Conservation (phyloP, 495 filamentous ascomycete species). For the Aspergillus diversus region DNA sequence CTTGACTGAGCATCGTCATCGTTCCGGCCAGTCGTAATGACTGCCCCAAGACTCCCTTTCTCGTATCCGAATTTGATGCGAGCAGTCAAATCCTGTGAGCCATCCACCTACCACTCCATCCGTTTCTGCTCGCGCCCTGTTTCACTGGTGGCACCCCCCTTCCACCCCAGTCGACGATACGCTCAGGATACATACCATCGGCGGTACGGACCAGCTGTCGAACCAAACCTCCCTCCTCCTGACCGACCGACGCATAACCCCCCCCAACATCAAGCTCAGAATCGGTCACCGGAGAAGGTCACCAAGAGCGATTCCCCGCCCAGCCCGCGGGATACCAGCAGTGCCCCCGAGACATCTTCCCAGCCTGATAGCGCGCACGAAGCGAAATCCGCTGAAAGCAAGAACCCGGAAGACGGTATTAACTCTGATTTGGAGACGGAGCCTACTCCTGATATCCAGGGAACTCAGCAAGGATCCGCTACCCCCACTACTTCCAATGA, state of each 20-base stretch:
- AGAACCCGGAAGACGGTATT: conserved; percentile 15
- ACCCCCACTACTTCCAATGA: conserved; percentile 28
- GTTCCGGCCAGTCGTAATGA: conserved; percentile 52
- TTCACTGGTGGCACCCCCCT: conserved; percentile 29
- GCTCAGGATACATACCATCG: conserved; percentile 49
- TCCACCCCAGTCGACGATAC: conserved; percentile 45
- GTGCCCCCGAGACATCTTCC: not conserved
- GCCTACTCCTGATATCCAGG: conserved; percentile 21
- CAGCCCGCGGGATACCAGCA: conserved; percentile 17
- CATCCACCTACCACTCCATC: conserved; percentile 35
- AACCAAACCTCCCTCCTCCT: conserved; percentile 47
- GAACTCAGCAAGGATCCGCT: conserved; percentile 22
- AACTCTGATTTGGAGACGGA: conserved; percentile 27
- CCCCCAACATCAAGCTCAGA: conserved; percentile 24
- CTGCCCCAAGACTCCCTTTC: conserved; percentile 68
- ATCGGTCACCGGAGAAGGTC: conserved; percentile 27
- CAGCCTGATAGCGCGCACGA: conserved; percentile 16
- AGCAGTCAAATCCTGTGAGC: conserved; percentile 42
- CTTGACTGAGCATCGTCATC: not conserved
- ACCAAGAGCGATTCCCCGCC: conserved; percentile 20
- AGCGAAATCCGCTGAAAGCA: conserved; percentile 24
- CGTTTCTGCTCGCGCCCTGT: conserved; percentile 28
- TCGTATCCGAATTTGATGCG: conserved; percentile 73
- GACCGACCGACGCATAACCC: conserved; percentile 31
- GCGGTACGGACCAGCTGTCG: conserved; percentile 56